Percentiles rank a stretch among this genome's conserved stretches.
phyloP scores from a whole-genome alignment of 495 filamentous ascomycete species.

The Barbatosphaeria neglecta region DNA sequence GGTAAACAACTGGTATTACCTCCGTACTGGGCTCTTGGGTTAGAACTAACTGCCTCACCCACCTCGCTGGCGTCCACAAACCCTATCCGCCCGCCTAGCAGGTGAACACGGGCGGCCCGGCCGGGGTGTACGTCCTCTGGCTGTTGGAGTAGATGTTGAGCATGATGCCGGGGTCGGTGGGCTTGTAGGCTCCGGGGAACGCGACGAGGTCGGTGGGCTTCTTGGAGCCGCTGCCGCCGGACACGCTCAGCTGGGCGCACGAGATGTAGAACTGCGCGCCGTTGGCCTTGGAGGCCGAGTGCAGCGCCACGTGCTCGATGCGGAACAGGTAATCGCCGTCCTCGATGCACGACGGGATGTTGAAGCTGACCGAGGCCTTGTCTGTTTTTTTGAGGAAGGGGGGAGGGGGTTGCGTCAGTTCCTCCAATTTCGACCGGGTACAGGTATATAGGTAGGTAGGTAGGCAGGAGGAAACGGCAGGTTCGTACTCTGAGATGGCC shows the following conservation, averaged over 20 bases:
- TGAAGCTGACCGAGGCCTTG: slow-evolving; percentile 20
- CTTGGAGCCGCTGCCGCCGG: slow-evolving; percentile 26
- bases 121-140: slow-evolving; percentile 30
- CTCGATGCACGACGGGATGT: slow-evolving; percentile 35
- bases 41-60: too few species aligned
- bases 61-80: too few species aligned
- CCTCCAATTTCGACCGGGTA: too few species aligned
- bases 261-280: slow-evolving; percentile 42
- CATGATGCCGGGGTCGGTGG: slow-evolving; percentile 27
- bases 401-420: too few species aligned
- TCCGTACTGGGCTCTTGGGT: not conserved
- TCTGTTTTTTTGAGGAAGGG: too few species aligned
- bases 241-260: slow-evolving; percentile 27
- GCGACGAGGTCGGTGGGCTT: slow-evolving; percentile 21
- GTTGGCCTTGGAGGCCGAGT: slow-evolving; percentile 26
- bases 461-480: not conserved
- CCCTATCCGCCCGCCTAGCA: slow-evolving; percentile 17
- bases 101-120: slow-evolving; percentile 25
- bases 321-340: slow-evolving; percentile 47
- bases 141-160: slow-evolving; percentile 34
- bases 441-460: not conserved
- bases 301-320: slow-evolving; percentile 46
- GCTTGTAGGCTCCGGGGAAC: slow-evolving; percentile 29
- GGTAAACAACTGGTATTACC: too few species aligned
- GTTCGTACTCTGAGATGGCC: slow-evolving; percentile 22